Evolutionary conservation across 148 eudicot genomes (phyloP).

Genomic region (Pharnaceum exiguum): DNA sequence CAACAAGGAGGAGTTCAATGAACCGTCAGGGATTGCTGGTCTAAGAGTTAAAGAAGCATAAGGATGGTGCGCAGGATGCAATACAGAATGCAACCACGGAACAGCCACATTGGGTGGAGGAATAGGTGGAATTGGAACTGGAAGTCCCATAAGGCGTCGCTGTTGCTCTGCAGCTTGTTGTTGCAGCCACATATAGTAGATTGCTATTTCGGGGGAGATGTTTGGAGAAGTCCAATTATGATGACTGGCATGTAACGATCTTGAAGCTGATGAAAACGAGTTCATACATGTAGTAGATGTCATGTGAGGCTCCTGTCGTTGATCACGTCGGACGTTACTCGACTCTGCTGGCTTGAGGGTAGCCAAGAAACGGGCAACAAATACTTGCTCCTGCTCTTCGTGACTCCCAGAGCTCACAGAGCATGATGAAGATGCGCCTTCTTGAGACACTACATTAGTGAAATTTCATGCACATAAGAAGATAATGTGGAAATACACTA

Average conservation of each 20-base stretch:
- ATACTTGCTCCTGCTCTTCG: conserved; percentile 55
- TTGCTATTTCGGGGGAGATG: conserved; percentile 35
- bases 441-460: conserved; percentile 41
- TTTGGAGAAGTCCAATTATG: conserved; percentile 30
- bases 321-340: conserved; percentile 16
- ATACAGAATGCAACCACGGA: conserved; percentile 34
- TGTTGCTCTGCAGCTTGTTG: conserved; percentile 38
- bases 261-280: conserved; percentile 13
- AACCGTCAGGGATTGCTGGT: conserved; percentile 2
- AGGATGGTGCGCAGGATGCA: conserved; percentile 24
- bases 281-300: conserved; percentile 11
- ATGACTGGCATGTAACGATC: conserved; percentile 12
- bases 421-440: conserved; percentile 25
- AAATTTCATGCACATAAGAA: too few species aligned
- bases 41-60: conserved; percentile 12
- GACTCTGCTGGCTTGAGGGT: conserved; percentile 27
- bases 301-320: conserved; percentile 9
- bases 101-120: conserved; percentile 22
- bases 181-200: conserved; percentile 48
- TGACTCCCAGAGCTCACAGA: conserved; percentile 15
- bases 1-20: conserved; percentile 19
- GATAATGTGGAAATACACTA: too few species aligned
- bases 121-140: conserved; percentile 24
- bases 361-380: conserved; percentile 48
- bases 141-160: conserved; percentile 32